phyloP scores from a whole-genome alignment of 2,329 filamentous ascomycete genomes.

The Pezicula neosporulosa region DNA sequence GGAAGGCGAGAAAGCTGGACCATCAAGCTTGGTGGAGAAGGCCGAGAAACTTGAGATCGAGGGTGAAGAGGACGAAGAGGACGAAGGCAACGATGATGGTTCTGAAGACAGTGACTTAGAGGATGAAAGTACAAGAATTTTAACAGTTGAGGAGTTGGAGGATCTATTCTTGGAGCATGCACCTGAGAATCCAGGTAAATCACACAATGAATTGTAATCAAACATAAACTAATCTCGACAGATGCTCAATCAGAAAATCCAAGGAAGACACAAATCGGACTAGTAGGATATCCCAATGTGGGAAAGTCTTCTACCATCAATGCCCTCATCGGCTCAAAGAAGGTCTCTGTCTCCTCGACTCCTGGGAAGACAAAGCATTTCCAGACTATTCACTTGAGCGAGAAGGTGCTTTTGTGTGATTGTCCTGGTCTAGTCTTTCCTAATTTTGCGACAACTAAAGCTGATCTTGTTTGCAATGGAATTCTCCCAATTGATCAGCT shows the following conservation, averaged over 20 bases:
- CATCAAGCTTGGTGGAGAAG: slow-evolving; percentile 26
- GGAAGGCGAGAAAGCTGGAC: slow-evolving; percentile 33
- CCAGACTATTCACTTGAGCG: slow-evolving; percentile 92
- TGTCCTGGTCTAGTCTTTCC: slow-evolving; percentile 98
- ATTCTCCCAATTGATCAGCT: slow-evolving; percentile 95
- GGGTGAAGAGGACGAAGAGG: slow-evolving; percentile 28
- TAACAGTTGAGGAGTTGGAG: slow-evolving; percentile 92
- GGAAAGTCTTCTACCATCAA: slow-evolving; percentile 99
- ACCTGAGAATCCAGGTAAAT: slow-evolving; percentile 51
- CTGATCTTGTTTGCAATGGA: slow-evolving; percentile 92
- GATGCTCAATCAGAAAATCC: slow-evolving; percentile 42
- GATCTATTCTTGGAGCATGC: slow-evolving; percentile 79
- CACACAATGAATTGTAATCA: neutral
- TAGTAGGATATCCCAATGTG: slow-evolving; percentile 98
- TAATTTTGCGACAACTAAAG: slow-evolving; percentile 96
- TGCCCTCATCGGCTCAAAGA: slow-evolving; percentile 95
- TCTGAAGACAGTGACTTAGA: slow-evolving; percentile 24
- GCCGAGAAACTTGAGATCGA: slow-evolving; percentile 36
- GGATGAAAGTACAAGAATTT: slow-evolving; percentile 63
- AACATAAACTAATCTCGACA: slow-evolving; percentile 22
- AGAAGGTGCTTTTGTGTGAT: slow-evolving; percentile 89
- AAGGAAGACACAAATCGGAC: slow-evolving; percentile 80
- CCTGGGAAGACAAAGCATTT: slow-evolving; percentile 99
- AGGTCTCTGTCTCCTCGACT: slow-evolving; percentile 95
- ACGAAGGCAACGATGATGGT: slow-evolving; percentile 32